Base-by-base conservation (phyloP, 495 filamentous ascomycete species). In the Penicillium longicatenatum region DNA sequence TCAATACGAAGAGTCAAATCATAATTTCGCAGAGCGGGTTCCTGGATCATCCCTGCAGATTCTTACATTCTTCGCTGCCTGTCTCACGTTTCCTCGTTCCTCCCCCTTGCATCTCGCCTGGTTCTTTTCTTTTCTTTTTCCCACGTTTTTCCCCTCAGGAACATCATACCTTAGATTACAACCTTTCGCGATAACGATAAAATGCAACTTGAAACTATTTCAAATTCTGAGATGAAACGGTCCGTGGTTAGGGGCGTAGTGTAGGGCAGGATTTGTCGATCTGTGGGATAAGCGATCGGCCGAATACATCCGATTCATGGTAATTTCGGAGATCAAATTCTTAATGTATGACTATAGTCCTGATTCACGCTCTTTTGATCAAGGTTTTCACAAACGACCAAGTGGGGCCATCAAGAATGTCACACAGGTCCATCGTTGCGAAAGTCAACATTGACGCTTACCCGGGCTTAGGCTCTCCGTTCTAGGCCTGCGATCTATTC, bases 371-470 rank as follows among this genome's bases (percentile, higher is more conserved):
- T 26, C 7, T 26, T 26, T 26, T 26, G 4, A 5, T 6, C 26
- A 26, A 30, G 24, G 9, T 49, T 30, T 24, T 30, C 24, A 5
- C 46, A 16, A 48, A 26, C 26, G 6, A 22, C 11, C 19, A 45
- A 20, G 48, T 30, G 30, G 50, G 50, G 21, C 6, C 10, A 22
- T 50, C 56, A 60, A 11, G 30, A 41, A 65, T 64, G 45, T 58
- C 44, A 50, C 46, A 67, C 61, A 58, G 61, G 50, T 59, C 58
- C 52, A 55, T 46, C 35, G 45, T 35, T 17, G 42, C 19, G 50
- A 57, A 6, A 14, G 22, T 12, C 53, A 17, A 10, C 31, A 16
- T 39, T 39, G 12, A 39, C 37, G 8, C 31, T 35, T n/a, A n/a
- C n/a, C n/a, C n/a, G n/a, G 9, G 10, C 12, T 6, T 35, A 35